These are phyloP conservation scores for Eucalyptus polybractea DNA, from an alignment of 345 rosid genomes.

Conservation along the genomic window DNA sequence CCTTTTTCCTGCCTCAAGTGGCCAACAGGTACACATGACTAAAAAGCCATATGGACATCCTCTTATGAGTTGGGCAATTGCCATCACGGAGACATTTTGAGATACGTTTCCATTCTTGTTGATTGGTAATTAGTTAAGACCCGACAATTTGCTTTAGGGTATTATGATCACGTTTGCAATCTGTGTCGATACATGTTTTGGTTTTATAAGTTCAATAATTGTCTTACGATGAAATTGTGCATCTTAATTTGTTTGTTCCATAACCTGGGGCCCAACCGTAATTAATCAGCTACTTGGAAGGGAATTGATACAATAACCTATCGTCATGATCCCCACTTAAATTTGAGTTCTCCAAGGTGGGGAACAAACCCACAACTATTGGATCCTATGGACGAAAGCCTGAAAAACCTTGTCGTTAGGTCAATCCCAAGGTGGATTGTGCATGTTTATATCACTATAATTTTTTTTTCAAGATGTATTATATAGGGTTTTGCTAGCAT, in stretches of 20 bases:
- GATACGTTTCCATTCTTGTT: neutral
- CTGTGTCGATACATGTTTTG: neutral
- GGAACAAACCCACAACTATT: neutral
- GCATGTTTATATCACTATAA: neutral
- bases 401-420: neutral
- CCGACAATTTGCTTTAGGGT: neutral
- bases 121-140: neutral
- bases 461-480: neutral
- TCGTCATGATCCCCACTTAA: neutral
- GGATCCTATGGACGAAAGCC: neutral
- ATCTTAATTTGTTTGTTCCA: neutral
- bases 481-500: no score
- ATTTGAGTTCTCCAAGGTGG: neutral
- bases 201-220: neutral
- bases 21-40: constrained; percentile 45
- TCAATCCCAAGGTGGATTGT: neutral
- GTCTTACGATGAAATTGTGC: neutral
- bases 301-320: neutral
- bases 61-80: neutral
- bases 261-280: neutral
- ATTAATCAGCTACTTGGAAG: neutral
- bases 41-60: neutral
- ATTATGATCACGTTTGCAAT: neutral
- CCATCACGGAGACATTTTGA: neutral
- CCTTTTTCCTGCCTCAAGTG: constrained; percentile 11